Percentiles rank a stretch among this genome's conserved stretches.
Conservation (phyloP, 345 rosid species). For the Cardiospermum halicacabum region DNA sequence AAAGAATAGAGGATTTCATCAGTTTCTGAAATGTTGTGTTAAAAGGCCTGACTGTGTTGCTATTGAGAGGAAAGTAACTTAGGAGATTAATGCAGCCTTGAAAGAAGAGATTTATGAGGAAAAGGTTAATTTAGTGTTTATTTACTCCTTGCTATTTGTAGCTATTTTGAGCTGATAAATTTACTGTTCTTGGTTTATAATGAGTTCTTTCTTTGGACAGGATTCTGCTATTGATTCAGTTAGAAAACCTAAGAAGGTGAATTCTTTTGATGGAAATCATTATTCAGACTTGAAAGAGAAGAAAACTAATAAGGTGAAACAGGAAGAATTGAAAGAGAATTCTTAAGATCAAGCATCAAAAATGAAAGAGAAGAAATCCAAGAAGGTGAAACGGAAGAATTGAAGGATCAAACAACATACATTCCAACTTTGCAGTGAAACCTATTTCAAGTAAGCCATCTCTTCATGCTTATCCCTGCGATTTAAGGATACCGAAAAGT, state of each 20-base stretch:
- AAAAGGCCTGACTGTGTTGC: slow-evolving; percentile 34
- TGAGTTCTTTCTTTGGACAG: slow-evolving; percentile 27
- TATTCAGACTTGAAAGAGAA: slow-evolving; percentile 23
- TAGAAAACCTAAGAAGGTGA: slow-evolving; percentile 48
- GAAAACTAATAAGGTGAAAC: slow-evolving; percentile 35
- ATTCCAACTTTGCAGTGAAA: no score
- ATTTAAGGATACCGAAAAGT: no score
- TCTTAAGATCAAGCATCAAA: slow-evolving; percentile 10
- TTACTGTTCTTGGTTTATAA: neutral
- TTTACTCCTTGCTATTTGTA: neutral
- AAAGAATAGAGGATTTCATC: slow-evolving; percentile 65
- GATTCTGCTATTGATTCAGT: slow-evolving; percentile 27
- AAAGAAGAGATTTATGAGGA: slow-evolving; percentile 16
- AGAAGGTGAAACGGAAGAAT: slow-evolving; percentile 20
- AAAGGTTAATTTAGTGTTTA: slow-evolving; percentile 26
- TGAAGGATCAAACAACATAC: no score
- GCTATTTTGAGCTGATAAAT: neutral
- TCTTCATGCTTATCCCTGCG: no score
- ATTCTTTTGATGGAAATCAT: slow-evolving; percentile 35
- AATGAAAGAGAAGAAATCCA: slow-evolving; percentile 24
- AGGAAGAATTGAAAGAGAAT: slow-evolving; percentile 32
- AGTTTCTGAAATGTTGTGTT: slow-evolving; percentile 57
- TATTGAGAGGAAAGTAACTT: slow-evolving; percentile 17
- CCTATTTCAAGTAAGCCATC: no score
- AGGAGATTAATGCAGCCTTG: slow-evolving; percentile 21